A percentile compares a stretch with the other conserved stretches of the same genome.
These are phyloP conservation scores for Endoconidiophora laricicola DNA, from an alignment of 2,329 filamentous ascomycete genomes.

Conservation along the genomic window DNA sequence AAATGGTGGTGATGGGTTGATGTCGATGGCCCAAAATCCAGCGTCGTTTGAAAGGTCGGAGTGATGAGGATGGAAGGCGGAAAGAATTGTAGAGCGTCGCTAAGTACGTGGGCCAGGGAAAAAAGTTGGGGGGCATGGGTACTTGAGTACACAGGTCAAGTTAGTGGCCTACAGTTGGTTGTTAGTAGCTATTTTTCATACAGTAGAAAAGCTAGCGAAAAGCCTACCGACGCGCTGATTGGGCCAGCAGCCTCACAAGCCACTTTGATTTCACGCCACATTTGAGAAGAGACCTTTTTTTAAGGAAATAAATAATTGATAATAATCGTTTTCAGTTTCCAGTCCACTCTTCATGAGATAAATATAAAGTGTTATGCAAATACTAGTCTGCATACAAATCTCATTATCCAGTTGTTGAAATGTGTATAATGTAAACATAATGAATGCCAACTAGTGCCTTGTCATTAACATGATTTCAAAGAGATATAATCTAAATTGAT, in stretches of 20 bases:
- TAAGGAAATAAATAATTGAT: neutral
- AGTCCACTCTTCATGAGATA: neutral
- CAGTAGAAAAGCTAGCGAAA: neutral
- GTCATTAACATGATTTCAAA: no score
- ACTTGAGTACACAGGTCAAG: neutral
- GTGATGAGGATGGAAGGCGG: constrained; percentile 12
- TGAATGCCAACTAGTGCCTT: no score
- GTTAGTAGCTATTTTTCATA: neutral
- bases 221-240: constrained; percentile 9
- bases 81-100: constrained; percentile 10
- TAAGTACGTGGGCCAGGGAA: constrained; percentile 6
- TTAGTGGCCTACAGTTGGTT: neutral
- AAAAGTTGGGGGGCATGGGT: constrained; percentile 8
- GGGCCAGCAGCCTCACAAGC: constrained; percentile 17
- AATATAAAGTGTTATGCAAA: neutral
- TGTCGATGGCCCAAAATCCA: constrained; percentile 11
- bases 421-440: no score
- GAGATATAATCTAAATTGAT: no score
- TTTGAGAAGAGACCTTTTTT: no score
- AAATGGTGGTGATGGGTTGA: constrained; percentile 10
- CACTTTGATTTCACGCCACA: constrained; percentile 2
- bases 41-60: constrained; percentile 10
- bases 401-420: no score
- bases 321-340: neutral
- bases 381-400: no score